Evolutionary conservation across 441 rosid genomes (phyloP).

Genomic region (Erodium moschatum): DNA sequence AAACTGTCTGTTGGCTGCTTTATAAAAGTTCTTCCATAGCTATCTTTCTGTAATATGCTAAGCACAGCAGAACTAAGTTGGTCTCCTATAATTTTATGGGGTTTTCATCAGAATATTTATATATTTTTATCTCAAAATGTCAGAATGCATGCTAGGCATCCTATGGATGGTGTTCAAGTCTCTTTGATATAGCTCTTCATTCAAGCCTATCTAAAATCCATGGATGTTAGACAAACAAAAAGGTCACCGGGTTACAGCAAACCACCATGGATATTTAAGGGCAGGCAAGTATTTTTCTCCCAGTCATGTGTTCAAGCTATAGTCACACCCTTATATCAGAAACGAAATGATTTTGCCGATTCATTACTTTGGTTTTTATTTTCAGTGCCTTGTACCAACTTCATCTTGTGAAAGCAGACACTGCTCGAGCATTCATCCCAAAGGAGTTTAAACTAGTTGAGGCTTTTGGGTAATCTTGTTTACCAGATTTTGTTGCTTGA

Average conservation of each 20-base stretch:
- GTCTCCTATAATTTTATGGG: constrained; percentile 4
- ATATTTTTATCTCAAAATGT: neutral
- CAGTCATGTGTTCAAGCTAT: neutral
- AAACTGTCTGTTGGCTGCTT: neutral
- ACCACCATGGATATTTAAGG: constrained; percentile 91
- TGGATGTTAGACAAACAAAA: constrained; percentile 40
- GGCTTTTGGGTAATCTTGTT: constrained; percentile 73
- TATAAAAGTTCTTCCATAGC: neutral
- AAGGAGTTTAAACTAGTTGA: constrained; percentile 76
- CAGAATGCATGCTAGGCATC: constrained; percentile 10
- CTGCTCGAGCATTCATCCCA: constrained; percentile 76
- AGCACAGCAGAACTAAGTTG: neutral
- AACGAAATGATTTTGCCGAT: constrained; percentile 12
- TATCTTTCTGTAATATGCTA: neutral
- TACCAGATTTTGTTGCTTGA: neutral
- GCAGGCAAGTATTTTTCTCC: constrained; percentile 51
- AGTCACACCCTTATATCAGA: neutral
- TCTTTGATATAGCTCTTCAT: constrained; percentile 6
- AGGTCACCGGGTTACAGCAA: constrained; percentile 52
- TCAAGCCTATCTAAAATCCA: constrained; percentile 24
- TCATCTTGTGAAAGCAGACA: constrained; percentile 86
- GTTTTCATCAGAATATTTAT: neutral
- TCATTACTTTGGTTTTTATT: constrained; percentile 8
- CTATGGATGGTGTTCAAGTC: constrained; percentile 9
- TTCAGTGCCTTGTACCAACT: constrained; percentile 89